A percentile compares a stretch with the other conserved stretches of the same genome.
Conservation (phyloP, 352 stramenopile species). For the Pythium diclinum region DNA sequence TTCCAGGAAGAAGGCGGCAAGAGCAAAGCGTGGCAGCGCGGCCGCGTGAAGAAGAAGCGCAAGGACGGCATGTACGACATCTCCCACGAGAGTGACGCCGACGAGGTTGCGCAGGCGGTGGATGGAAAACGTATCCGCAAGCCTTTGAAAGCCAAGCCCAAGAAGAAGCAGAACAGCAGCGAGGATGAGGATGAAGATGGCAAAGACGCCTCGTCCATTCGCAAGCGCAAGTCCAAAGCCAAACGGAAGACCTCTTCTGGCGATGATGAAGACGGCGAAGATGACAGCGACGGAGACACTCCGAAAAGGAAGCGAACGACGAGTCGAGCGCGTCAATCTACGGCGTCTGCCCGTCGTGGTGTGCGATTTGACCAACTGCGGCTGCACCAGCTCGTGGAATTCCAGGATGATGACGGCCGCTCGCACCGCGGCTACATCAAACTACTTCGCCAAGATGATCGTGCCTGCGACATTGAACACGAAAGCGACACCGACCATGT, state of each 20-base stretch:
- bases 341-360: background rate
- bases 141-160: constrained; percentile 23
- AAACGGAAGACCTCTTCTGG: constrained; percentile 9
- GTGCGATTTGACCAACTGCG: constrained; percentile 30
- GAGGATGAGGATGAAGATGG: constrained; percentile 12
- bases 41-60: constrained; percentile 32
- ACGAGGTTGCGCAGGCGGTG: constrained; percentile 10
- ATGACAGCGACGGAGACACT: constrained; percentile 12
- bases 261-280: constrained; percentile 18
- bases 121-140: constrained; percentile 11
- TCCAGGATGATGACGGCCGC: constrained; percentile 43
- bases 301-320: constrained; percentile 20
- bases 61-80: constrained; percentile 54
- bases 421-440: constrained; percentile 49
- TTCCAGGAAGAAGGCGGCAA: constrained; percentile 36
- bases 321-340: constrained; percentile 14
- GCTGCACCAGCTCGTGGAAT: constrained; percentile 53
- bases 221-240: constrained; percentile 24
- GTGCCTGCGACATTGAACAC: constrained; percentile 58
- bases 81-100: constrained; percentile 32
- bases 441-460: constrained; percentile 38
- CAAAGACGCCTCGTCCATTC: constrained; percentile 22
- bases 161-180: constrained; percentile 15
- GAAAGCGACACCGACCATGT: constrained; percentile 48
- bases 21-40: constrained; percentile 28